Percentiles rank a stretch among this genome's conserved stretches.
phyloP scores from a whole-genome alignment of 257 asterid species.

The Parsonsia alboflavescens region DNA sequence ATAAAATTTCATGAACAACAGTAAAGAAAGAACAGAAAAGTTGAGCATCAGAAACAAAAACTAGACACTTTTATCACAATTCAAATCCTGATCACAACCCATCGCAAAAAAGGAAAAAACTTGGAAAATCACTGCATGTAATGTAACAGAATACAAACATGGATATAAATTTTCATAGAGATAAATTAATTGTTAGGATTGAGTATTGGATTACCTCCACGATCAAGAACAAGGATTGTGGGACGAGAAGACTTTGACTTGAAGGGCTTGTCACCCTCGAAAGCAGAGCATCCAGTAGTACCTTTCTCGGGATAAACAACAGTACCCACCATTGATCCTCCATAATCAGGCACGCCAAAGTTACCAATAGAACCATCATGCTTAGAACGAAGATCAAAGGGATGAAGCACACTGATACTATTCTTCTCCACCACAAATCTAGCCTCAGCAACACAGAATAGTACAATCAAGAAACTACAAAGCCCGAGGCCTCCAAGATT shows the following conservation, averaged over 20 bases:
- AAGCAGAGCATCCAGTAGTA: slow-evolving; percentile 52
- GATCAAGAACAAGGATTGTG: slow-evolving; percentile 77
- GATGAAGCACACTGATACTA: slow-evolving; percentile 66
- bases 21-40: not conserved
- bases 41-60: not conserved
- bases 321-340: slow-evolving; percentile 71
- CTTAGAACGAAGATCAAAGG: slow-evolving; percentile 43
- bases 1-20: not conserved
- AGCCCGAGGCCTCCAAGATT: not conserved
- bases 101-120: not conserved
- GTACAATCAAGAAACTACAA: slow-evolving; percentile 17
- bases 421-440: slow-evolving; percentile 79
- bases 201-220: slow-evolving; percentile 52
- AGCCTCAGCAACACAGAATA: slow-evolving; percentile 13
- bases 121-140: not conserved
- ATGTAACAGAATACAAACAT: not conserved
- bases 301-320: slow-evolving; percentile 52
- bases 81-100: not conserved
- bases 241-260: slow-evolving; percentile 68
- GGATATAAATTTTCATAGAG: not conserved
- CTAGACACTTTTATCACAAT: not conserved
- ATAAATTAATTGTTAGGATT: too few species aligned
- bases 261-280: slow-evolving; percentile 66
- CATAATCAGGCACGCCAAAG: slow-evolving; percentile 93
- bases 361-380: slow-evolving; percentile 91